A percentile compares a stretch with the other conserved stretches of the same genome.
Conservation (phyloP, 371 early-diverging fungal species). For the Rhizopus delemar region DNA sequence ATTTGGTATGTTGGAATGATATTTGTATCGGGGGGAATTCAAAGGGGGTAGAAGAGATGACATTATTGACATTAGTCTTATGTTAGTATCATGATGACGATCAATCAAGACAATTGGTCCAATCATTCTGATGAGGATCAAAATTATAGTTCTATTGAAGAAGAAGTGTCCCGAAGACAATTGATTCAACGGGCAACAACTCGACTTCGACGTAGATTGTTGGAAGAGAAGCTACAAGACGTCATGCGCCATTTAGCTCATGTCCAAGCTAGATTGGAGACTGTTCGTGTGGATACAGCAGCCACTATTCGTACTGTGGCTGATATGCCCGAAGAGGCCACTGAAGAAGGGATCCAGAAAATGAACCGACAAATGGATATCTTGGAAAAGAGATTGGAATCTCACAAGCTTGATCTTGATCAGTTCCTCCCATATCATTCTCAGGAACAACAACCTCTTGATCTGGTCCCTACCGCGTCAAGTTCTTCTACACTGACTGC, state of each 20-base stretch:
- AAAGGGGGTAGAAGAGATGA: neutral
- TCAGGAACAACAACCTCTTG: neutral
- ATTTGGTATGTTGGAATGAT: neutral
- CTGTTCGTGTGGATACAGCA: slow-evolving; percentile 30
- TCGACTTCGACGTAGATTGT: slow-evolving; percentile 19
- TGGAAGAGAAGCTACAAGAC: slow-evolving; percentile 31
- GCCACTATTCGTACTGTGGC: slow-evolving; percentile 35
- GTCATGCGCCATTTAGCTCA: slow-evolving; percentile 29
- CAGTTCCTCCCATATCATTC: neutral
- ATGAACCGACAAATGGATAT: slow-evolving; percentile 34
- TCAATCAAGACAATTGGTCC: neutral
- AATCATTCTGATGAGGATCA: slow-evolving; percentile 1
- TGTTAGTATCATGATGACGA: neutral
- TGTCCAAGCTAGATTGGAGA: slow-evolving; percentile 31
- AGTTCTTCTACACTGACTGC: slow-evolving; percentile 17
- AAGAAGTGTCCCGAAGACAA: slow-evolving; percentile 11
- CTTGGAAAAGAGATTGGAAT: slow-evolving; percentile 36
- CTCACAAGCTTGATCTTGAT: slow-evolving; percentile 14
- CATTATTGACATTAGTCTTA: neutral
- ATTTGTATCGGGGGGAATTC: neutral
- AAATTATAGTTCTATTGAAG: slow-evolving; percentile 14
- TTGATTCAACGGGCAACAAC: slow-evolving; percentile 28
- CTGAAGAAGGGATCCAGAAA: slow-evolving; percentile 13
- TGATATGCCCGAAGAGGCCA: slow-evolving; percentile 17
- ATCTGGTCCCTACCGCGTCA: neutral